Percentiles rank a stretch among this genome's conserved stretches.
Evolutionary conservation across 768 basidiomycete species (phyloP).

Genomic region (Lactifluus pinguis): DNA sequence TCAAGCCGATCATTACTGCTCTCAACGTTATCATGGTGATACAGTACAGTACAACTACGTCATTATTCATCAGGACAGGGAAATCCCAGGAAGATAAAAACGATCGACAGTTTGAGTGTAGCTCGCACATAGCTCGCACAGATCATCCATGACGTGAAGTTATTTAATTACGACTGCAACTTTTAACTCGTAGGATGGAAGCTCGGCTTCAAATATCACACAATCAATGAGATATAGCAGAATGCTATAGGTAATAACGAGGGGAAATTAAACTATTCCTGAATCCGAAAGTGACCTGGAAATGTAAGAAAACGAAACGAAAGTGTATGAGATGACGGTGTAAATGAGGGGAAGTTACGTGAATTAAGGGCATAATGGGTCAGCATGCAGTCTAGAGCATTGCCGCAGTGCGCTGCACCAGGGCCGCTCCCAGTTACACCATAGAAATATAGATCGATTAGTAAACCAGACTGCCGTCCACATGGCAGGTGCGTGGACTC

Average conservation of each 20-base stretch:
- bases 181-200: background rate
- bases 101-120: too few species aligned
- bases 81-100: background rate
- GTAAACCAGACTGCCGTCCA: background rate
- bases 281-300: conserved; percentile 1
- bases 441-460: background rate
- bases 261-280: background rate
- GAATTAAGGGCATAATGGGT: background rate
- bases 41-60: too few species aligned
- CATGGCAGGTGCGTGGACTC: background rate
- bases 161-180: conserved; percentile 6
- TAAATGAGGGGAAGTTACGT: background rate
- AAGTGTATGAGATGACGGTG: background rate
- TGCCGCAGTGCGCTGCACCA: background rate
- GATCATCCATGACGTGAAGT: background rate
- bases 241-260: conserved; percentile 2
- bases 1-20: too few species aligned
- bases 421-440: background rate
- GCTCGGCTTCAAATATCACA: conserved; percentile 6
- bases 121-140: background rate
- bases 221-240: conserved; percentile 9
- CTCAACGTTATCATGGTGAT: too few species aligned
- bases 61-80: too few species aligned
- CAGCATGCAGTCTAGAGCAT: background rate
- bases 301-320: conserved; percentile 2